Percentiles rank a stretch among this genome's conserved stretches.
These are phyloP conservation scores for Theobroma grandiflorum DNA, from an alignment of 441 rosid species.

Conservation along the genomic window DNA sequence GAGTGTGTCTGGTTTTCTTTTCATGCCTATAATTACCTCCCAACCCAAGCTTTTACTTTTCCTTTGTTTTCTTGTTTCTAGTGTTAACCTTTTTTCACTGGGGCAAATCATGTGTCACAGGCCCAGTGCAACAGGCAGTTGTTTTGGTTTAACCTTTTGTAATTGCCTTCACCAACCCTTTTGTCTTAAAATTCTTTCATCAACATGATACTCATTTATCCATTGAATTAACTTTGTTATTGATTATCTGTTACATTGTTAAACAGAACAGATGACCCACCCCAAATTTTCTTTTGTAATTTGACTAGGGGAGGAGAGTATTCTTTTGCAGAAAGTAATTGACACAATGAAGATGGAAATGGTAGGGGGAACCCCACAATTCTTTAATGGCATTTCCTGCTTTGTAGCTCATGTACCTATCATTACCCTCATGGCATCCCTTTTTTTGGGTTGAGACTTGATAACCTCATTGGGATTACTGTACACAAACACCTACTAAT, in stretches of 20 bases:
- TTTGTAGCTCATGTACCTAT: constrained; percentile 28
- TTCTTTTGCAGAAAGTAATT: not conserved
- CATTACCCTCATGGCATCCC: constrained; percentile 31
- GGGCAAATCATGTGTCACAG: constrained; percentile 66
- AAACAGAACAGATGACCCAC: not conserved
- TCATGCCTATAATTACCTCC: constrained; percentile 51
- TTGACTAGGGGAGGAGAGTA: not conserved
- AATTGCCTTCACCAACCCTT: constrained; percentile 35
- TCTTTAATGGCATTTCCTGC: not conserved
- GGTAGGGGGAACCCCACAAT: not conserved
- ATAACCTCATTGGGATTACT: not conserved
- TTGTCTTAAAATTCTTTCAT: not conserved
- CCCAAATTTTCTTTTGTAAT: not conserved
- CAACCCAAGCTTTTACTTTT: constrained; percentile 34
- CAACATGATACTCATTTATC: not conserved
- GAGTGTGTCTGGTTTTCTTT: constrained; percentile 39
- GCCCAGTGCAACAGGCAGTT: constrained; percentile 32
- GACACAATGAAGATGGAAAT: not conserved
- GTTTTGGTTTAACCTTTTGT: constrained; percentile 39
- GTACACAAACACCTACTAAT: constrained; percentile 33
- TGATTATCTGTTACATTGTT: not conserved
- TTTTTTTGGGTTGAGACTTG: constrained; percentile 22
- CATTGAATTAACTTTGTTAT: not conserved
- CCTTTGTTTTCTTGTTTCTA: constrained; percentile 31
- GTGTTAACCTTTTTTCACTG: constrained; percentile 47